Evolutionary conservation across 257 asterid species (phyloP).

Genomic region (Striga asiatica): DNA sequence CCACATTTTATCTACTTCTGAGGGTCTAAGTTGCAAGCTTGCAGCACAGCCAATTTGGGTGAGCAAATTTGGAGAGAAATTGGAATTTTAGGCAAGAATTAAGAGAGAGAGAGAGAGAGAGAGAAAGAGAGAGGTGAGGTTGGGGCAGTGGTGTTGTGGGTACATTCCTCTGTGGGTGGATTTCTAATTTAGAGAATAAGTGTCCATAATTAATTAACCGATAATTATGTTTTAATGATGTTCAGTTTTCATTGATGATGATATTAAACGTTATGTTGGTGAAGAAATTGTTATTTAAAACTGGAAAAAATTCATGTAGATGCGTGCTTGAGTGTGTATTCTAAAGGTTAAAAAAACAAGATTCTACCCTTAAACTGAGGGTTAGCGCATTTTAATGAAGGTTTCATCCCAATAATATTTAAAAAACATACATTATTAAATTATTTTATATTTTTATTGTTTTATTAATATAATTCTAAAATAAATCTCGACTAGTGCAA

Average conservation of each 20-base stretch:
- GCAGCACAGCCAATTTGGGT: conserved; percentile 11
- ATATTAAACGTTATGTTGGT: neutral
- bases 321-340: neutral
- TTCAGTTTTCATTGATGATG: neutral
- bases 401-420: no score
- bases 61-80: conserved; percentile 13
- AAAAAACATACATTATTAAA: no score
- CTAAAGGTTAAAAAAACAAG: neutral
- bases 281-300: neutral
- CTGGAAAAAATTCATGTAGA: no score
- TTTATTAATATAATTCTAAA: no score
- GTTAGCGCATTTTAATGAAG: no score
- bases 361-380: neutral
- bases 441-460: no score
- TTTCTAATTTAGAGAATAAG: conserved; percentile 47
- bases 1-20: conserved; percentile 26
- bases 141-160: conserved; percentile 32
- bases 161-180: conserved; percentile 19
- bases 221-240: conserved; percentile 18
- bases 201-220: conserved; percentile 22
- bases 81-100: conserved; percentile 28
- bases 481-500: no score
- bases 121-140: conserved; percentile 18
- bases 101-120: conserved; percentile 22
- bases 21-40: conserved; percentile 5